Evolutionary conservation across 2,329 filamentous ascomycete species (phyloP), one percentile per base, ranked within the genome.

Genomic region (Zymoseptoria ardabiliae): DNA sequence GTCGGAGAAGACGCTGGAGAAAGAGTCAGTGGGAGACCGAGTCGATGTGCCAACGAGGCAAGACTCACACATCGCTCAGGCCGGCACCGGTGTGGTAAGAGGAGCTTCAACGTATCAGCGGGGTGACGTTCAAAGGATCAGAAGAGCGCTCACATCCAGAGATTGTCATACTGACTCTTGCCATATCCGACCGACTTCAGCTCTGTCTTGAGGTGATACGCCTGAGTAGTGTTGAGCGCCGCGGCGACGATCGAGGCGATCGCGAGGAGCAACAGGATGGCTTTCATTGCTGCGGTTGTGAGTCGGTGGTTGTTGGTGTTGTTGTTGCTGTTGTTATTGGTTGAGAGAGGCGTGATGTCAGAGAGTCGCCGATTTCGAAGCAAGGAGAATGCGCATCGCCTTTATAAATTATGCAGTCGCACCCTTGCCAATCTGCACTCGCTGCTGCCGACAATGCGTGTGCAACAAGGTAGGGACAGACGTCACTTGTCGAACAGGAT

Each of bases 51-150:
- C 13, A 45, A 6, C 1, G 13, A 45, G 35, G 17, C 25, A 45
- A 45, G 35, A 45, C 35, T 45, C 13, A 45, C 35, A 66, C 69
- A 54, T 72, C 71, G 60, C 64, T 68, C 7, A 66, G 50, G 17
- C 70, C 71, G 50, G 68, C 69, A 49, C 67, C 66, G 23, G 66
- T 69, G 61, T 69, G 67, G 61, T 69, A 70, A 50, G 62, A 57
- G 35, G 58, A 54, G 25, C 28, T 59, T n/a, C 23, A 19, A 20
- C 2, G 13, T 54, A 35, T 51, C 10, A 45, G 57, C 25, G 25
- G n/a, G 28, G 17, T 45, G 23, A 21, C 10, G 52, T 60, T 8
- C 49, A 48, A 10, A 55, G 56, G n/a, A 17, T 41, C 13, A 23
- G 51, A 41, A 45, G 23, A 17, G 7, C 20, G 20, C 49, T 53